Conservation (phyloP, 2,329 filamentous ascomycete species). For the Colletotrichum melonis region DNA sequence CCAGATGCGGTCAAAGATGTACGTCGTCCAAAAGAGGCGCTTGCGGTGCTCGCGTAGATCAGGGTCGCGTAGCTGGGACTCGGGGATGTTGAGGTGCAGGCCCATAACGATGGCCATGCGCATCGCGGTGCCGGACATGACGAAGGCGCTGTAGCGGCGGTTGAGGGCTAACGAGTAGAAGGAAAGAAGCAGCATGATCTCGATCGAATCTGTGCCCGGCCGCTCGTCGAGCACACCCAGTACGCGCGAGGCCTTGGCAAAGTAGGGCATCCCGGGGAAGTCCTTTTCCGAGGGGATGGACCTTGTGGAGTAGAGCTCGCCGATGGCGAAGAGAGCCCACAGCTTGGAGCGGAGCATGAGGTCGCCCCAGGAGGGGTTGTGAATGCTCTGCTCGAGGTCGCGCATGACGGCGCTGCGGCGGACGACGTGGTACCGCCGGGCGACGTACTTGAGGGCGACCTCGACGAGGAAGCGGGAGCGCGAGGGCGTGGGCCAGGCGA, state of each 20-base stretch:
- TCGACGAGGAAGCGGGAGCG: slow-evolving; percentile 50
- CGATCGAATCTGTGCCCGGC: slow-evolving; percentile 55
- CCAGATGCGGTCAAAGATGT: slow-evolving; percentile 58
- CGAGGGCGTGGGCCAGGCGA: slow-evolving; percentile 51
- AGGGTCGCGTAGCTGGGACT: slow-evolving; percentile 51
- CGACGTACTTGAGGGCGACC: slow-evolving; percentile 53
- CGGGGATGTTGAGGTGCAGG: slow-evolving; percentile 37
- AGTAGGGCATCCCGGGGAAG: slow-evolving; percentile 57
- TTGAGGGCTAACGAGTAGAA: slow-evolving; percentile 58
- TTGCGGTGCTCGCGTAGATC: slow-evolving; percentile 51
- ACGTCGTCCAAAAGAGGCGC: slow-evolving; percentile 56
- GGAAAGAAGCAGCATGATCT: slow-evolving; percentile 56
- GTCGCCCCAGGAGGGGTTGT: slow-evolving; percentile 46
- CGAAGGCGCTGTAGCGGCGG: slow-evolving; percentile 55
- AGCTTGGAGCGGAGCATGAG: slow-evolving; percentile 52
- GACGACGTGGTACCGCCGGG: slow-evolving; percentile 53
- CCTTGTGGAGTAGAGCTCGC: slow-evolving; percentile 57
- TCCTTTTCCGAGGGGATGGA: slow-evolving; percentile 44
- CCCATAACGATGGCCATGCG: slow-evolving; percentile 49
- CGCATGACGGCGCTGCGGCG: slow-evolving; percentile 50
- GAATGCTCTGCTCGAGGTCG: slow-evolving; percentile 49
- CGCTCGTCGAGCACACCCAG: slow-evolving; percentile 54
- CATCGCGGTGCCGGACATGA: slow-evolving; percentile 56
- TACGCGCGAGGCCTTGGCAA: slow-evolving; percentile 51
- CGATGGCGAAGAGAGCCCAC: slow-evolving; percentile 57